Evolutionary conservation across 2,329 filamentous ascomycete genomes (phyloP).

Genomic region (Trichoderma sp.): DNA sequence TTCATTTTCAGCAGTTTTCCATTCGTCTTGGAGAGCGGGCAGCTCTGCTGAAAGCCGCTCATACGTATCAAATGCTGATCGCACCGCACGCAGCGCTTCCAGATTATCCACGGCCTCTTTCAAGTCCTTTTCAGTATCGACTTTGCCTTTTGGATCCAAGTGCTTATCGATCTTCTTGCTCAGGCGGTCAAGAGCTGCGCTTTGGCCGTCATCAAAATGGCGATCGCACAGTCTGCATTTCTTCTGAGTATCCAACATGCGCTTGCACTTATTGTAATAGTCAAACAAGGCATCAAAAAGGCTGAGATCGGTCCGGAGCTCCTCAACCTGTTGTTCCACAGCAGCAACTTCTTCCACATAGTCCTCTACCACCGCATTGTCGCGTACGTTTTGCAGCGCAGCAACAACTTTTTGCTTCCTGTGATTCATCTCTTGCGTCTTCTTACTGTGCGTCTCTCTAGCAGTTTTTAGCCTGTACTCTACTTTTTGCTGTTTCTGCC

Average conservation of each 20-base stretch:
- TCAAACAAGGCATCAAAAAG: slow-evolving; percentile 68
- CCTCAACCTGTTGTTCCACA: slow-evolving; percentile 59
- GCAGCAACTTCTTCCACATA: slow-evolving; percentile 54
- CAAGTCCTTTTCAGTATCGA: slow-evolving; percentile 63
- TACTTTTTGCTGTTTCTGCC: slow-evolving; percentile 73
- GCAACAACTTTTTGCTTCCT: slow-evolving; percentile 60
- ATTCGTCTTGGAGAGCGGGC: slow-evolving; percentile 66
- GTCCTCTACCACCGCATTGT: slow-evolving; percentile 53
- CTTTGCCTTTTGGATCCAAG: slow-evolving; percentile 62
- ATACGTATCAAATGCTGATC: slow-evolving; percentile 73
- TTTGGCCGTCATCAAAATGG: slow-evolving; percentile 62
- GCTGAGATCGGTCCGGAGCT: slow-evolving; percentile 65
- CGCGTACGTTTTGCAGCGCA: slow-evolving; percentile 49
- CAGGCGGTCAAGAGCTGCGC: slow-evolving; percentile 61
- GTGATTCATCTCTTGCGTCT: slow-evolving; percentile 61
- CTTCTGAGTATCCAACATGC: slow-evolving; percentile 66
- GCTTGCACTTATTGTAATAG: slow-evolving; percentile 70
- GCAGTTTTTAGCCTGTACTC: slow-evolving; percentile 70
- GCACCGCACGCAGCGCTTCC: slow-evolving; percentile 61
- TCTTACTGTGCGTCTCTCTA: slow-evolving; percentile 65
- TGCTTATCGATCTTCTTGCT: slow-evolving; percentile 66
- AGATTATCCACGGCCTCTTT: slow-evolving; percentile 53
- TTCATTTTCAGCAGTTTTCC: slow-evolving; percentile 62
- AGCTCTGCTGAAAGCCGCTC: slow-evolving; percentile 70
- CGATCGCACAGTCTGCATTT: slow-evolving; percentile 77